Percentiles rank a stretch among this genome's conserved stretches.
These are phyloP conservation scores for Aeschynomene evenia DNA, from an alignment of 306 rosid species.

Conservation along the genomic window DNA sequence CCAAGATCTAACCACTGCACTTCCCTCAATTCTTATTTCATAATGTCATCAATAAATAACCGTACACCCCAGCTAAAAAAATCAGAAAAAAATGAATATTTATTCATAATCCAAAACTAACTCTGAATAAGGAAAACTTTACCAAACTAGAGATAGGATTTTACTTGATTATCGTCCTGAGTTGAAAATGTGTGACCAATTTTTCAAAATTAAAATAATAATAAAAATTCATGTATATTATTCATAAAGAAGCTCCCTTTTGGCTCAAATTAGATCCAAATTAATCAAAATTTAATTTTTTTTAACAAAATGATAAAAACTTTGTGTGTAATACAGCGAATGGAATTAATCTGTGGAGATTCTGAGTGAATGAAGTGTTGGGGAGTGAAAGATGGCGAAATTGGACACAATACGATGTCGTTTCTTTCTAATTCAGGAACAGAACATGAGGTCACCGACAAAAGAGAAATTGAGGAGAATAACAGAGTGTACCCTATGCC, in stretches of 20 bases:
- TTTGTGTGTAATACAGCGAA: neutral
- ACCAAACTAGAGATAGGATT: neutral
- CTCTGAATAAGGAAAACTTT: neutral
- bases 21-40: neutral
- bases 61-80: neutral
- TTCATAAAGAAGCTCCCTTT: neutral
- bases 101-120: no score
- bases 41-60: neutral
- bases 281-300: neutral
- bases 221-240: neutral
- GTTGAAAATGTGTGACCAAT: neutral
- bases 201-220: neutral
- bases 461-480: neutral
- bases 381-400: neutral
- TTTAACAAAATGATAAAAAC: neutral
- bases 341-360: conserved; percentile 1
- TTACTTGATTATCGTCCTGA: neutral
- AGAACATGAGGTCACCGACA: conserved; percentile 46
- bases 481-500: neutral
- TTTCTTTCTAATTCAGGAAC: conserved; percentile 3
- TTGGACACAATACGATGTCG: neutral
- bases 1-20: conserved; percentile 41
- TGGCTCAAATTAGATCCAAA: conserved; percentile 44
- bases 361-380: neutral
- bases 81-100: neutral